Evolutionary conservation across 2,329 filamentous ascomycete genomes (phyloP).

Genomic region (Geosmithia putterillii): DNA sequence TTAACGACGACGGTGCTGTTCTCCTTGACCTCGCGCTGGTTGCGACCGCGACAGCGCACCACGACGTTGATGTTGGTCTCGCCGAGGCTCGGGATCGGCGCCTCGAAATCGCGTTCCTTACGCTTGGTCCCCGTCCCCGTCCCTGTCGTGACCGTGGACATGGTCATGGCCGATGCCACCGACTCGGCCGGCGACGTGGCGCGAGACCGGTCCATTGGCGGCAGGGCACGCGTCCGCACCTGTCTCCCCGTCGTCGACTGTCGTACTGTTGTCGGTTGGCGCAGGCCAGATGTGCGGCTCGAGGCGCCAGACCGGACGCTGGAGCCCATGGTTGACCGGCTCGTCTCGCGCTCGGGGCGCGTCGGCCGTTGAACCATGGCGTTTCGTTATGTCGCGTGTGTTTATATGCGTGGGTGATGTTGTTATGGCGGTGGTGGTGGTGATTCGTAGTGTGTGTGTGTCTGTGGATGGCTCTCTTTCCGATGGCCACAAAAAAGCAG

Average conservation of each 20-base stretch:
- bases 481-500: not conserved
- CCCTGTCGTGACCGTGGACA: constrained; percentile 47
- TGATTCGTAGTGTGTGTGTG: no score
- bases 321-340: constrained; percentile 19
- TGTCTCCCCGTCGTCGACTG: constrained; percentile 4
- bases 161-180: constrained; percentile 22
- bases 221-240: constrained; percentile 10
- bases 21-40: constrained; percentile 82
- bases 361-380: constrained; percentile 21
- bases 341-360: constrained; percentile 23
- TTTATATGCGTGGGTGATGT: not conserved
- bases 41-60: constrained; percentile 85
- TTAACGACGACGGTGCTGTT: constrained; percentile 88
- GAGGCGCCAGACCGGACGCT: constrained; percentile 12
- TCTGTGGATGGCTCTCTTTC: not conserved
- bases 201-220: constrained; percentile 7
- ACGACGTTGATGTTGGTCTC: constrained; percentile 98
- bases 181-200: constrained; percentile 59
- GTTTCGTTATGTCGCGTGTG: constrained; percentile 10
- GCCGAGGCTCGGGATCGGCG: constrained; percentile 47
- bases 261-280: constrained; percentile 3
- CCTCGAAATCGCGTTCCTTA: constrained; percentile 76
- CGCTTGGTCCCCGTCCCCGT: constrained; percentile 57
- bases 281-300: constrained; percentile 8
- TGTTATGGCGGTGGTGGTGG: not conserved